Base-by-base conservation (phyloP, 495 filamentous ascomycete genomes). In the Hypoxylon cercidicola region DNA sequence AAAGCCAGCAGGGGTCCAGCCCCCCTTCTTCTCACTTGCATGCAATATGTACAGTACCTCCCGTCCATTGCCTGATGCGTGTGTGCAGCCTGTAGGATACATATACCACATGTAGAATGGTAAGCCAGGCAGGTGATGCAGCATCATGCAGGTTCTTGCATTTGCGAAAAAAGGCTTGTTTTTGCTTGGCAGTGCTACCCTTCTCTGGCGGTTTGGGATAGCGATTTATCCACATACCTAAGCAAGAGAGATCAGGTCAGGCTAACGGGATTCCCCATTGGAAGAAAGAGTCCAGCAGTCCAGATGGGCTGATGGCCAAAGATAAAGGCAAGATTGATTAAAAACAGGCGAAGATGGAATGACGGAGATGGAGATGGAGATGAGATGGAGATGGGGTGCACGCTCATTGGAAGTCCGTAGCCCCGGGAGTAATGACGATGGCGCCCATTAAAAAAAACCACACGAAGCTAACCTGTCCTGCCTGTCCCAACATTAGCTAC, bases 101-200 rank as follows among this genome's bases (percentile, higher is more conserved):
- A 28, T 28, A 28, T 28, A 28, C 25, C 7, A 28, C 25, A 28
- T 28, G 7, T 7, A 28, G 16, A 12, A 18, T 34, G n/a, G 18
- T 16, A 21, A 39, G 21, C 39, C 39, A 47, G 21, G 19, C 20
- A 45, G 58, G 39, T 19, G 32, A 62, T 62, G 52, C 64, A 58
- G 52, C 64, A 49, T 50, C 57, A 56, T 67, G 64, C 64, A 62
- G 53, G 47, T 48, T 30, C 51, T 58, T 58, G 64, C 64, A 67
- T 67, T 58, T 58, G 46, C 52, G 40, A 62, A 66, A 66, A 66
- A 65, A n/a, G 52, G 64, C 64, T 67, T 67, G 47, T 67, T 67
- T 67, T 51, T 37, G 5, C 64, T 62, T 67, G 64, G 64, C 64
- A 41, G 3, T 62, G 35, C 25, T n/a, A 67, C 58, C 57, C 53